phyloP scores from a whole-genome alignment of 2,329 filamentous ascomycete genomes.

The Nigrospora sphaerica region DNA sequence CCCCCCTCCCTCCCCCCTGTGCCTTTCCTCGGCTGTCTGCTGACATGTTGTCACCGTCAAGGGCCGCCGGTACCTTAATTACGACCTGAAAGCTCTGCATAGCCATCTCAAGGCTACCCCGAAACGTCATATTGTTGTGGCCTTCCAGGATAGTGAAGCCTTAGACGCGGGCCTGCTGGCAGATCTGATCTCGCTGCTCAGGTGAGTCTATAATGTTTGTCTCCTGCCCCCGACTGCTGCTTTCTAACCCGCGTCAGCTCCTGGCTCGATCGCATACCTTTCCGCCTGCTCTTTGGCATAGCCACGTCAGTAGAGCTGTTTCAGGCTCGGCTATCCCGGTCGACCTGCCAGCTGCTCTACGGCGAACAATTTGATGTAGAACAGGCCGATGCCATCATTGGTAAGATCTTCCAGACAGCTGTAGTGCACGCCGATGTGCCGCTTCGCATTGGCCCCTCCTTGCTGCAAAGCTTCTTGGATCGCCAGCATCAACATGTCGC shows the following conservation, averaged over 20 bases:
- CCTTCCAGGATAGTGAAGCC: constrained; percentile 75
- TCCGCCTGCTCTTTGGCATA: constrained; percentile 70
- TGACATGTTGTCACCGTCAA: constrained; percentile 19
- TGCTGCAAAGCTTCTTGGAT: constrained; percentile 59
- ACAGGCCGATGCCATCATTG: constrained; percentile 63
- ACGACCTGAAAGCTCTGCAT: constrained; percentile 67
- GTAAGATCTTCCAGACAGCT: constrained; percentile 61
- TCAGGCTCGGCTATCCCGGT: constrained; percentile 64
- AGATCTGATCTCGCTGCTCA: constrained; percentile 62
- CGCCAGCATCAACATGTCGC: constrained; percentile 72
- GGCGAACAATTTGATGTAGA: constrained; percentile 73
- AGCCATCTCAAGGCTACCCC: constrained; percentile 47
- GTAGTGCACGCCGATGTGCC: constrained; percentile 50
- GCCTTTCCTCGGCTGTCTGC: background rate
- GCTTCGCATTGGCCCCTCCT: constrained; percentile 55
- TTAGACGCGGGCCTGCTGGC: constrained; percentile 68
- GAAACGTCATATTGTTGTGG: constrained; percentile 58
- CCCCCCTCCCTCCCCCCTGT: too few species aligned
- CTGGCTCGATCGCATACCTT: constrained; percentile 71
- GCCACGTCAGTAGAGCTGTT: constrained; percentile 77
- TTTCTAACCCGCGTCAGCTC: constrained; percentile 22
- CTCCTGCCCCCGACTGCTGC: background rate
- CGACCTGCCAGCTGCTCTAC: constrained; percentile 58
- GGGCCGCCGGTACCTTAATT: constrained; percentile 64
- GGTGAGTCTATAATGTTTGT: constrained; percentile 29